These are phyloP conservation scores for Neonectria magnoliae DNA, from an alignment of 2,329 filamentous ascomycete species.

Conservation along the genomic window DNA sequence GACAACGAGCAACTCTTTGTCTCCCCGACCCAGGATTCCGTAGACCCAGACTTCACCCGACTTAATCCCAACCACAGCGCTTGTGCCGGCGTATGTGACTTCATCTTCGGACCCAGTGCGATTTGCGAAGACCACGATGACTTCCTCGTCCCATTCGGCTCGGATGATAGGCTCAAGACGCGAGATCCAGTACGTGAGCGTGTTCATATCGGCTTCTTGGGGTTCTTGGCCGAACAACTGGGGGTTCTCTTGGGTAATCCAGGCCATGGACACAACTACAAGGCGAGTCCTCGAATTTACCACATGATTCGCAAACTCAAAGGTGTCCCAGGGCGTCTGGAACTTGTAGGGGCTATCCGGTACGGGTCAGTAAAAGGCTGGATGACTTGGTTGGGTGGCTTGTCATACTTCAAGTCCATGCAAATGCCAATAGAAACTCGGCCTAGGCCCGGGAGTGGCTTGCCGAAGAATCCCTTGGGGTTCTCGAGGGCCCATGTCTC, in stretches of 20 bases:
- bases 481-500: constrained; percentile 71
- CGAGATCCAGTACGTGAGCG: constrained; percentile 78
- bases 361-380: constrained; percentile 11
- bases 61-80: constrained; percentile 73
- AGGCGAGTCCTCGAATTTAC: constrained; percentile 66
- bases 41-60: constrained; percentile 74
- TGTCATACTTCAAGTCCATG: constrained; percentile 66
- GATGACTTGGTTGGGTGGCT: neutral
- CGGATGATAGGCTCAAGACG: constrained; percentile 73
- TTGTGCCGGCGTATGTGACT: constrained; percentile 78
- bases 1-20: constrained; percentile 74
- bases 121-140: constrained; percentile 77
- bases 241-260: constrained; percentile 70
- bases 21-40: constrained; percentile 74
- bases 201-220: constrained; percentile 74
- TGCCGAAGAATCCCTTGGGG: constrained; percentile 58
- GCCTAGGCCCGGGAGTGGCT: constrained; percentile 58
- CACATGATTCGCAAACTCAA: constrained; percentile 65
- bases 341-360: constrained; percentile 50
- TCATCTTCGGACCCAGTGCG: constrained; percentile 73
- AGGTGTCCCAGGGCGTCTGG: constrained; percentile 50
- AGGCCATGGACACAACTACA: constrained; percentile 80
- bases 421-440: constrained; percentile 68
- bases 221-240: constrained; percentile 59
- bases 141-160: constrained; percentile 62